A percentile compares a stretch with the other conserved stretches of the same genome.
phyloP scores from a whole-genome alignment of 768 basidiomycete species.

The Hirschioporus abietinus region DNA sequence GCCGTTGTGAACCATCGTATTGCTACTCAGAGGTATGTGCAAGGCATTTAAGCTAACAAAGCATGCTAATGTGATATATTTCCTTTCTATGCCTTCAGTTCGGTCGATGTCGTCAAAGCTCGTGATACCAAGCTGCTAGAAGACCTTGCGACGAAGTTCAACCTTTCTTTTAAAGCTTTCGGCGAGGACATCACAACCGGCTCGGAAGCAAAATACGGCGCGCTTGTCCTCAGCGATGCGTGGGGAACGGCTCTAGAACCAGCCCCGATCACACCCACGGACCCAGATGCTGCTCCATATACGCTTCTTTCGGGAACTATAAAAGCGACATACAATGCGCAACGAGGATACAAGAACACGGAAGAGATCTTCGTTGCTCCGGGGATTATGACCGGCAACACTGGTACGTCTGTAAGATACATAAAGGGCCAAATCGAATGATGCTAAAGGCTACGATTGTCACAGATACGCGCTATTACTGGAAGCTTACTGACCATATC shows the following conservation, averaged over 20 bases:
- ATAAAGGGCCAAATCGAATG: not conserved
- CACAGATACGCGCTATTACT: slow-evolving; percentile 51
- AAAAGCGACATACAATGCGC: slow-evolving; percentile 48
- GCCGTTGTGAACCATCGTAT: slow-evolving; percentile 73
- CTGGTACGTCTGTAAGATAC: slow-evolving; percentile 15
- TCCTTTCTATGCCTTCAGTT: slow-evolving; percentile 15
- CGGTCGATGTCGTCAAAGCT: slow-evolving; percentile 37
- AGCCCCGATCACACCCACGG: slow-evolving; percentile 55
- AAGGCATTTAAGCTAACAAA: not conserved
- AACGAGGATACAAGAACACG: slow-evolving; percentile 27
- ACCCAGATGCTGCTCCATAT: slow-evolving; percentile 32
- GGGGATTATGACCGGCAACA: slow-evolving; percentile 56
- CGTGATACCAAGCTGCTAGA: slow-evolving; percentile 40
- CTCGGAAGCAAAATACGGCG: slow-evolving; percentile 33
- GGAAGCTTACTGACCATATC: slow-evolving; percentile 52
- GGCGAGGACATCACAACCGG: slow-evolving; percentile 34
- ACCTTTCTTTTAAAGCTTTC: slow-evolving; percentile 57
- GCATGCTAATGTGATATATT: not conserved
- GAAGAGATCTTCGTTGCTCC: slow-evolving; percentile 39
- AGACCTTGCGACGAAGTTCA: slow-evolving; percentile 44
- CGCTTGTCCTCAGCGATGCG: slow-evolving; percentile 44
- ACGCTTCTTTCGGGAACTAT: slow-evolving; percentile 58
- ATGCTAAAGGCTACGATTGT: not conserved
- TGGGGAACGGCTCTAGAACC: slow-evolving; percentile 52
- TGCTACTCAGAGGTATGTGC: slow-evolving; percentile 46